Percentiles rank a stretch among this genome's conserved stretches.
Conservation (phyloP, 2,329 filamentous ascomycete genomes). For the Alternaria infectoria region DNA sequence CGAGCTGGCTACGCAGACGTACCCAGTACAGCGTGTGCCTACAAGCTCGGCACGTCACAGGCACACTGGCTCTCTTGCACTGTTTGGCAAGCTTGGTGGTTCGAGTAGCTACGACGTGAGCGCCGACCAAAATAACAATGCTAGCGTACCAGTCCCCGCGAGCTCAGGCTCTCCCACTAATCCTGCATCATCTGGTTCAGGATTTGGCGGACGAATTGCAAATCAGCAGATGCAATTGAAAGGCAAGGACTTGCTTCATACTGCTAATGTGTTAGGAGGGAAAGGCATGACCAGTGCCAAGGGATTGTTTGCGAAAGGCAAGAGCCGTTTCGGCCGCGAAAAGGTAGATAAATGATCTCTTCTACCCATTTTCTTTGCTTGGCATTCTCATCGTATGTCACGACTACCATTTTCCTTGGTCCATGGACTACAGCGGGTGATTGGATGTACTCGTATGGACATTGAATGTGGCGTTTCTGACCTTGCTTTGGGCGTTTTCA, state of each 20-base stretch:
- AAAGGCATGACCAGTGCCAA: conserved; percentile 83
- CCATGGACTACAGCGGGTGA: conserved; percentile 19
- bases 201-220: conserved; percentile 28
- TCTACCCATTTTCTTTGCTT: conserved; percentile 25
- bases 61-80: conserved; percentile 42
- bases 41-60: conserved; percentile 45
- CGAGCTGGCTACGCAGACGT: conserved; percentile 53
- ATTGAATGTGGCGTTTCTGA: conserved; percentile 17
- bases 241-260: conserved; percentile 87
- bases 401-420: conserved; percentile 12
- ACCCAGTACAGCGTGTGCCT: conserved; percentile 25
- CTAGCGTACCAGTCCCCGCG: conserved; percentile 36
- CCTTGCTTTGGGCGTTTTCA: conserved; percentile 28
- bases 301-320: conserved; percentile 88
- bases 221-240: conserved; percentile 69
- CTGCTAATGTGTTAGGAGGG: conserved; percentile 73
- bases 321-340: conserved; percentile 78
- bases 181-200: conserved; percentile 23
- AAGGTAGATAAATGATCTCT: conserved; percentile 84
- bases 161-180: conserved; percentile 29
- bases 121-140: conserved; percentile 29
- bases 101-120: conserved; percentile 23
- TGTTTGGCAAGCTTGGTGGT: conserved; percentile 45
- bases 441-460: conserved; percentile 19
- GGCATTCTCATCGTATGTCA: conserved; percentile 14